Percentiles rank a stretch among this genome's conserved stretches.
Conservation (phyloP, 1,284 basidiomycete genomes). For the Rhodotorula sp. region DNA sequence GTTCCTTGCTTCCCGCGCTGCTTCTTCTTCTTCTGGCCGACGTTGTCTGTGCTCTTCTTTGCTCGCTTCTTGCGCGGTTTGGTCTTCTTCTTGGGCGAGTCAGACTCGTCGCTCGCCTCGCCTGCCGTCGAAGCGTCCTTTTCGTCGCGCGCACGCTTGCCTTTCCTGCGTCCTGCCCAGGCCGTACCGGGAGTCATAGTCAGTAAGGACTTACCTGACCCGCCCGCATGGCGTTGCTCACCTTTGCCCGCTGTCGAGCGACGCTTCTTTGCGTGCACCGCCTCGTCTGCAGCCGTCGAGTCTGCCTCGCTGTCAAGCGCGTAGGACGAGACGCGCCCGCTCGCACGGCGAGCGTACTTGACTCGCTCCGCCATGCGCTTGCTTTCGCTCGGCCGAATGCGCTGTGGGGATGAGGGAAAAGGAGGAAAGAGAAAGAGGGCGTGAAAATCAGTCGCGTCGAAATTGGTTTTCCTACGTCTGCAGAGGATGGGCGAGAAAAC, state of each 20-base stretch:
- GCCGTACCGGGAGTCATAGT: background rate
- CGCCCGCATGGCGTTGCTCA: background rate
- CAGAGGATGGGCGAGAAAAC: no score
- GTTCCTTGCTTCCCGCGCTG: background rate
- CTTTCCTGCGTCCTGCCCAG: background rate
- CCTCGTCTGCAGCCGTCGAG: background rate
- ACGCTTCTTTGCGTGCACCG: background rate
- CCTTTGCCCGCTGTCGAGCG: background rate
- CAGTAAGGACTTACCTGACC: background rate
- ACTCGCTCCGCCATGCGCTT: background rate
- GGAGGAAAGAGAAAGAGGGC: background rate
- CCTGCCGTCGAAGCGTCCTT: background rate
- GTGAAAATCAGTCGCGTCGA: background rate
- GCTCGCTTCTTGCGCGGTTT: background rate
- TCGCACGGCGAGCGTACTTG: background rate
- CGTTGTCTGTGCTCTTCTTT: background rate
- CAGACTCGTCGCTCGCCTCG: slow-evolving; percentile 2
- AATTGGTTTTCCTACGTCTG: background rate
- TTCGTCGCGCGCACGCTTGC: background rate
- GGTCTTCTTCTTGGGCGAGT: background rate
- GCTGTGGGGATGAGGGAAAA: background rate
- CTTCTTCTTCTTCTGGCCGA: background rate
- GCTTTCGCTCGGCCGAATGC: background rate
- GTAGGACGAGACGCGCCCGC: background rate
- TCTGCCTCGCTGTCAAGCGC: background rate